A percentile compares a stretch with the other conserved stretches of the same genome.
These are phyloP conservation scores for Epichloe amarillans DNA, from an alignment of 2,329 filamentous ascomycete genomes.

Conservation along the genomic window DNA sequence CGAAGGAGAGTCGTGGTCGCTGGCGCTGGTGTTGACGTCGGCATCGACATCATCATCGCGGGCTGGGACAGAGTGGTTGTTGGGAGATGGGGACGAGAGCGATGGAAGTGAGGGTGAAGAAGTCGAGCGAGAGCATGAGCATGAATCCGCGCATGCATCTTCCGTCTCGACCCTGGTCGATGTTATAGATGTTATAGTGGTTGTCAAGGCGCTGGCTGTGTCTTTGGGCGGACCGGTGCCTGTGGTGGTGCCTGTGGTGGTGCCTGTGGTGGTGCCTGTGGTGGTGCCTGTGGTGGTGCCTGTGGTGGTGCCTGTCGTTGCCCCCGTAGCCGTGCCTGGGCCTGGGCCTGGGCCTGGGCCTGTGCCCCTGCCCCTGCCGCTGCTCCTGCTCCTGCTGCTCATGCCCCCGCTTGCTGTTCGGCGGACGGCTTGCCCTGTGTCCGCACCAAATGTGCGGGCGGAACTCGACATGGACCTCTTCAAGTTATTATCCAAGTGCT, in stretches of 20 bases:
- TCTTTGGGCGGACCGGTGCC: background rate
- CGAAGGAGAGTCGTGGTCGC: background rate
- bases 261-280: constrained; percentile 2
- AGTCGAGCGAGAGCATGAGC: background rate
- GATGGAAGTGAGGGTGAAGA: background rate
- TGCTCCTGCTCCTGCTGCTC: too few relatives aligned
- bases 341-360: too few relatives aligned
- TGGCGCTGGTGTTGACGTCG: background rate
- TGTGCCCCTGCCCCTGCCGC: background rate
- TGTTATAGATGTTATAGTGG: background rate
- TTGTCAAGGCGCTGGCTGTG: background rate
- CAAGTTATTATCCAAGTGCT: background rate
- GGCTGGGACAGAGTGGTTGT: background rate
- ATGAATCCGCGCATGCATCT: background rate
- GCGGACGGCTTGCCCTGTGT: background rate
- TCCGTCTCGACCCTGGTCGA: background rate
- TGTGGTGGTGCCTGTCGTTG: background rate
- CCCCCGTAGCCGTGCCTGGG: background rate
- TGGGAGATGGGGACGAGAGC: background rate
- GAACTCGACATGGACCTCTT: background rate
- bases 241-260: background rate
- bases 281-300: constrained; percentile 1
- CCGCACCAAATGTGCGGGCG: background rate
- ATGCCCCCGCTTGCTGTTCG: too few relatives aligned
- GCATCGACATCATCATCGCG: background rate